Conservation (phyloP, 805 yeast species). For the Ogataea parapolymorpha region DNA sequence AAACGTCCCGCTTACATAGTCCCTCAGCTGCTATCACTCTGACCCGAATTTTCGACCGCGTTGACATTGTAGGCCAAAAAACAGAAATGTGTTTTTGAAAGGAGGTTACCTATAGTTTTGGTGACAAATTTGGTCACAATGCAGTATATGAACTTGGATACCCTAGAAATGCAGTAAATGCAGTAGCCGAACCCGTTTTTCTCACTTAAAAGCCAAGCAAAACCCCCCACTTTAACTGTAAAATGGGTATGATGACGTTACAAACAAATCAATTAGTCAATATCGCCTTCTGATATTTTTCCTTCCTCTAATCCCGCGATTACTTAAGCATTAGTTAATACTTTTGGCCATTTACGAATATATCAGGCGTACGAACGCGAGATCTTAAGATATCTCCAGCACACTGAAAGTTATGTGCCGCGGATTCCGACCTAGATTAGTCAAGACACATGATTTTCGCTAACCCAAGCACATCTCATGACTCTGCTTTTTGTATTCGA, state of each 20-base stretch:
- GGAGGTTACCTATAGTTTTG: slow-evolving; percentile 1
- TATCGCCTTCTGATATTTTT: slow-evolving; percentile 9
- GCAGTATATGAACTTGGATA: not conserved
- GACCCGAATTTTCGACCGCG: slow-evolving; percentile 46
- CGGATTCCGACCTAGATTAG: no score
- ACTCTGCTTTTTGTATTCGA: no score
- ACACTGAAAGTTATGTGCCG: no score
- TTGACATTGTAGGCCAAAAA: slow-evolving; percentile 8
- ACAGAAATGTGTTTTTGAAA: not conserved
- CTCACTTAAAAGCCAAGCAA: not conserved
- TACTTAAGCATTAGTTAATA: not conserved
- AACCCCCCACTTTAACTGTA: not conserved
- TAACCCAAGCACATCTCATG: no score
- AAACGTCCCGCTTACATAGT: slow-evolving; percentile 90
- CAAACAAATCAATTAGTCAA: slow-evolving; percentile 9
- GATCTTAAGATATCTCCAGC: no score
- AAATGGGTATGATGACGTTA: not conserved
- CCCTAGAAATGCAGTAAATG: not conserved
- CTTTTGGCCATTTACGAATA: not conserved
- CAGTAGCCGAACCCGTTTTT: not conserved
- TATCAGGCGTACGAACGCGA: no score
- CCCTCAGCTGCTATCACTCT: slow-evolving; percentile 95
- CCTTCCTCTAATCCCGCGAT: not conserved
- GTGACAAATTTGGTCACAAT: slow-evolving; percentile 1
- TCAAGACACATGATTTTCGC: no score